These are phyloP conservation scores for Chaetomiaceae sp. DNA, from an alignment of 2,329 filamentous ascomycete genomes.

Conservation along the genomic window DNA sequence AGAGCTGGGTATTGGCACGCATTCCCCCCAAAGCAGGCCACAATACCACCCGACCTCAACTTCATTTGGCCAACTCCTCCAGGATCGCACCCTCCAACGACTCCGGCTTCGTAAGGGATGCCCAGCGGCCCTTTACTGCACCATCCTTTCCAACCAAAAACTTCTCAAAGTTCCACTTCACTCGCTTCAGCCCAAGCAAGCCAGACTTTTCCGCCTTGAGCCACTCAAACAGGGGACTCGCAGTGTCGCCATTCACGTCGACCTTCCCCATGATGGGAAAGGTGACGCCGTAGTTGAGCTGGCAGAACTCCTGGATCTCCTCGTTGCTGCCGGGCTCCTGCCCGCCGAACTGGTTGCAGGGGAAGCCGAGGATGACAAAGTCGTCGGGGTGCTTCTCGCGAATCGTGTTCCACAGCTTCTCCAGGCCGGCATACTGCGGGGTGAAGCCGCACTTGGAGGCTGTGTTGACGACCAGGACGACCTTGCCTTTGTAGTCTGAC, in stretches of 20 bases:
- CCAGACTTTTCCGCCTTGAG: slow-evolving; percentile 71
- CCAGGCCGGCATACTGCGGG: slow-evolving; percentile 85
- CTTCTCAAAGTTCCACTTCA: slow-evolving; percentile 99
- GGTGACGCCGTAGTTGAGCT: slow-evolving; percentile 86
- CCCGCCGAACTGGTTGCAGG: slow-evolving; percentile 93
- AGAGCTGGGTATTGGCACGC: neutral
- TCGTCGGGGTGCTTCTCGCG: slow-evolving; percentile 65
- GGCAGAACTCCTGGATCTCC: slow-evolving; percentile 80
- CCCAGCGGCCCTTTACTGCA: slow-evolving; percentile 80
- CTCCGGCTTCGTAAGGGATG: slow-evolving; percentile 83
- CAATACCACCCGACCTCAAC: neutral
- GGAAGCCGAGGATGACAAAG: slow-evolving; percentile 89
- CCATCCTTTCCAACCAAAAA: slow-evolving; percentile 86
- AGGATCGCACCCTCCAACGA: slow-evolving; percentile 69
- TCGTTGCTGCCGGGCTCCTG: slow-evolving; percentile 86
- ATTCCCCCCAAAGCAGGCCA: neutral
- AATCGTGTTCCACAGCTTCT: slow-evolving; percentile 80
- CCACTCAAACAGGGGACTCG: slow-evolving; percentile 76
- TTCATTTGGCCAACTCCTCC: slow-evolving; percentile 62
- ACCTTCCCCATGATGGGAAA: slow-evolving; percentile 92
- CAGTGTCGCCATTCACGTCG: slow-evolving; percentile 84
- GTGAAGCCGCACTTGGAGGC: slow-evolving; percentile 99
- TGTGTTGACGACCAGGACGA: slow-evolving; percentile 94
- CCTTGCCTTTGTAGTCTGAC: slow-evolving; percentile 75
- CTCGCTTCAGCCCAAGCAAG: slow-evolving; percentile 76